A percentile compares a stretch with the other conserved stretches of the same genome.
Conservation (phyloP, 2,329 filamentous ascomycete species). For the Microcera coccophila region DNA sequence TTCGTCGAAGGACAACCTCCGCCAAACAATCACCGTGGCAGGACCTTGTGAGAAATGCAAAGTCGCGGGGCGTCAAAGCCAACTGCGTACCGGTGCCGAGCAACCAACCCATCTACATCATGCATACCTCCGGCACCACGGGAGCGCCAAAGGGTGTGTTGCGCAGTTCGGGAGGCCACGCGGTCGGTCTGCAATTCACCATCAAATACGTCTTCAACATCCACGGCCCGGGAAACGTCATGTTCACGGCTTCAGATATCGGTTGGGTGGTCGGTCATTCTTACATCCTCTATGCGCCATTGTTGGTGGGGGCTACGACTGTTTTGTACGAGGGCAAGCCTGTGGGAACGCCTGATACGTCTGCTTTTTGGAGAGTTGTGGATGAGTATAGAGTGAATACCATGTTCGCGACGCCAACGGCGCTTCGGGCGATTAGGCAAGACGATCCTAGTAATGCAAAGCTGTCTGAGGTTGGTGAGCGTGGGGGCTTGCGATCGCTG, state of each 20-base stretch:
- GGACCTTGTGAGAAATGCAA: slow-evolving; percentile 66
- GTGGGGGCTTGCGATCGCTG: slow-evolving; percentile 68
- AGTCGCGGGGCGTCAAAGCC: slow-evolving; percentile 62
- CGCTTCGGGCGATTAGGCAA: slow-evolving; percentile 79
- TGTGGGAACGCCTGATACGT: slow-evolving; percentile 80
- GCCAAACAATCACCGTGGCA: slow-evolving; percentile 77
- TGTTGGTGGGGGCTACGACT: slow-evolving; percentile 80
- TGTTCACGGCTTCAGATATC: slow-evolving; percentile 74
- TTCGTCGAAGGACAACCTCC: too few relatives aligned
- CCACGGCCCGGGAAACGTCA: slow-evolving; percentile 75
- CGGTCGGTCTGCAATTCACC: slow-evolving; percentile 76
- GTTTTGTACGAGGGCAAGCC: slow-evolving; percentile 94
- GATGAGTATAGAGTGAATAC: slow-evolving; percentile 81
- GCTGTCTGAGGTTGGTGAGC: slow-evolving; percentile 59
- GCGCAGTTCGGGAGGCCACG: slow-evolving; percentile 79
- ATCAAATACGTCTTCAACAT: slow-evolving; percentile 81
- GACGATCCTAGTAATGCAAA: slow-evolving; percentile 73
- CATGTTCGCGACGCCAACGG: slow-evolving; percentile 82
- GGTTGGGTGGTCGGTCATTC: slow-evolving; percentile 71
- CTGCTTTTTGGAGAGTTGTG: slow-evolving; percentile 82
- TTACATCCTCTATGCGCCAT: slow-evolving; percentile 85
- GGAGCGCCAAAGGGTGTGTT: slow-evolving; percentile 80
- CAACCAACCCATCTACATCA: slow-evolving; percentile 78
- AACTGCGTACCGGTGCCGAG: slow-evolving; percentile 74
- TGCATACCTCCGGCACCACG: slow-evolving; percentile 83